Evolutionary conservation across 2,329 filamentous ascomycete species (phyloP).

Genomic region (Trichoderma polysporum): DNA sequence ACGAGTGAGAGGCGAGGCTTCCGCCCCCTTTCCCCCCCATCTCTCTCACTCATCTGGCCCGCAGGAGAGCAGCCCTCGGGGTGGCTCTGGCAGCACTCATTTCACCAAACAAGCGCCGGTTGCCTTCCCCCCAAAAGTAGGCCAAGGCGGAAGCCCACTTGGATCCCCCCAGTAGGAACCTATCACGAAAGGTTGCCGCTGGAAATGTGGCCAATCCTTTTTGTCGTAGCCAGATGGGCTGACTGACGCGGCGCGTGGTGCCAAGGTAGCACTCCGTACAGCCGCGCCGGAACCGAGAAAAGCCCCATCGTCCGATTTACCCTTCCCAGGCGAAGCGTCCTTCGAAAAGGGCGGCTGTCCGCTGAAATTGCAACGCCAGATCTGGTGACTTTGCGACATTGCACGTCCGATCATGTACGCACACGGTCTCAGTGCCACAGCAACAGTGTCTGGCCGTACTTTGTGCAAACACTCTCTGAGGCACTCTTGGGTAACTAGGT

Average conservation of each 20-base stretch:
- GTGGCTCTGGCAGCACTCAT: background rate
- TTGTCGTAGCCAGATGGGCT: conserved; percentile 12
- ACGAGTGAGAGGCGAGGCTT: background rate
- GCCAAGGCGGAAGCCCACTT: conserved; percentile 4
- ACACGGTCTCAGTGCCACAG: background rate
- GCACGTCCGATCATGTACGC: conserved; percentile 16
- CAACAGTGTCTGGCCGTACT: background rate
- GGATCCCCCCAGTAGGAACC: conserved; percentile 1
- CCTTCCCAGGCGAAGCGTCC: background rate
- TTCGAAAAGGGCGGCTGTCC: background rate
- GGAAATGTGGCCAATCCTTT: conserved; percentile 9
- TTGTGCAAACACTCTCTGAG: background rate
- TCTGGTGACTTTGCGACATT: conserved; percentile 13
- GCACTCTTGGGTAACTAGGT: background rate
- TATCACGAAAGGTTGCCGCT: background rate
- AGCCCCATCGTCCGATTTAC: conserved; percentile 12
- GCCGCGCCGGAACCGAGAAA: conserved; percentile 18
- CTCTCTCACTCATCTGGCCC: background rate
- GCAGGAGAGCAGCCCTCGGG: background rate
- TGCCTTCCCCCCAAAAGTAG: background rate
- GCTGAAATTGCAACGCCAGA: conserved; percentile 8
- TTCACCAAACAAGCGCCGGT: conserved; percentile 14
- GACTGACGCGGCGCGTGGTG: conserved; percentile 21
- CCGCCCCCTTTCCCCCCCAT: conserved; percentile 9
- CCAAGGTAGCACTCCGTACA: background rate